These are phyloP conservation scores for Fusarium oxysporum DNA, from an alignment of 2,329 filamentous ascomycete species.

Conservation along the genomic window DNA sequence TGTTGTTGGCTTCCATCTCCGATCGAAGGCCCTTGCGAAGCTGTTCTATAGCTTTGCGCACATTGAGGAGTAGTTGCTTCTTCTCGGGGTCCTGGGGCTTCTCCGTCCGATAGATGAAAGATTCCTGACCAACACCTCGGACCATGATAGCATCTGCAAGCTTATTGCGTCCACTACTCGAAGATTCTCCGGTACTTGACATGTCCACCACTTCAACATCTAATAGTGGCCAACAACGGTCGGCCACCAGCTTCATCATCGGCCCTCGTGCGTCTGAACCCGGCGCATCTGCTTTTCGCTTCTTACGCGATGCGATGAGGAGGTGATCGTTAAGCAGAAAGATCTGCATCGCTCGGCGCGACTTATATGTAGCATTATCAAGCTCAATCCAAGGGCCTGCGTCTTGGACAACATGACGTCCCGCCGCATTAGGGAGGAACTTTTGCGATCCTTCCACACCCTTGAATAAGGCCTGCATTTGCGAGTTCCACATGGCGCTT, in stretches of 20 bases:
- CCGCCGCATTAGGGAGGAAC: conserved; percentile 88
- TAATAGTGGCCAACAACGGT: conserved; percentile 92
- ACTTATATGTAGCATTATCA: conserved; percentile 97
- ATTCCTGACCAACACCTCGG: conserved; percentile 84
- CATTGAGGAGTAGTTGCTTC: conserved; percentile 82
- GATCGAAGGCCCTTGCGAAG: conserved; percentile 86
- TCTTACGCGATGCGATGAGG: conserved; percentile 90
- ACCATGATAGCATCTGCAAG: conserved; percentile 91
- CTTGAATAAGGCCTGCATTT: conserved; percentile 87
- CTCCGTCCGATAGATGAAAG: conserved; percentile 93
- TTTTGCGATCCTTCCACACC: conserved; percentile 98
- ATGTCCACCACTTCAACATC: conserved; percentile 95
- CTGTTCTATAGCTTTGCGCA: conserved; percentile 92
- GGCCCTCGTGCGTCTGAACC: conserved; percentile 63
- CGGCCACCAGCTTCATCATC: conserved; percentile 84
- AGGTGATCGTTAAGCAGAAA: conserved; percentile 96
- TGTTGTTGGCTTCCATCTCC: conserved; percentile 88
- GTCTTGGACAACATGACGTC: conserved; percentile 94
- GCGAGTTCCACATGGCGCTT: conserved; percentile 74
- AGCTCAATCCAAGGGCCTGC: conserved; percentile 95
- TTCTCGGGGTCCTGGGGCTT: conserved; percentile 85
- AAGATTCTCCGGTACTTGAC: conserved; percentile 72
- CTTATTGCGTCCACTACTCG: conserved; percentile 64
- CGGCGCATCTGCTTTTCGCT: conserved; percentile 82
- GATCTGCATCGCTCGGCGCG: conserved; percentile 87